A percentile compares a stretch with the other conserved stretches of the same genome.
These are phyloP conservation scores for Cyclostephanos invisitatus DNA, from an alignment of 108 stramenopile genomes.

Conservation along the genomic window DNA sequence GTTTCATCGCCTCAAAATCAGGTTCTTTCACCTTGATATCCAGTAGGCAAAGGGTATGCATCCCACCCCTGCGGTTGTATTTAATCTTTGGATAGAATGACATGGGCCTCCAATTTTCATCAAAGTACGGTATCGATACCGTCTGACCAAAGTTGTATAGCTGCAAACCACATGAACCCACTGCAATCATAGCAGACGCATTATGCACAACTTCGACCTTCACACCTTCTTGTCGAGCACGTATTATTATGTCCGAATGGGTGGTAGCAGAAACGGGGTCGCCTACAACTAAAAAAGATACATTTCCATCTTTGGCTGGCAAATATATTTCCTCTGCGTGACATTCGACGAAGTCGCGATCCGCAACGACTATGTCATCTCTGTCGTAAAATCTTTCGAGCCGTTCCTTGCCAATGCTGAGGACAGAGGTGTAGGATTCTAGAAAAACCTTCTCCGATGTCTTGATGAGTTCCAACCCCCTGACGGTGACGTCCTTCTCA, in stretches of 20 bases:
- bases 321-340: slow-evolving; percentile 93
- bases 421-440: slow-evolving; percentile 97
- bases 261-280: slow-evolving; percentile 99
- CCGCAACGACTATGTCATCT: slow-evolving; percentile 84
- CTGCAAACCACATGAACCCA: slow-evolving; percentile 95
- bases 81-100: slow-evolving; percentile 95
- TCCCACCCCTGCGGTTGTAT: slow-evolving; percentile 94
- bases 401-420: slow-evolving; percentile 82
- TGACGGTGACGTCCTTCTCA: slow-evolving; percentile 97
- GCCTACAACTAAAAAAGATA: slow-evolving; percentile 97
- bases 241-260: slow-evolving; percentile 94
- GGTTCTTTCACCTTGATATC: slow-evolving; percentile 99
- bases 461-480: slow-evolving; percentile 95
- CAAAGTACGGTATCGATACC: slow-evolving; percentile 97
- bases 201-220: slow-evolving; percentile 96
- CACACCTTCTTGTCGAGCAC: slow-evolving; percentile 76
- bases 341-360: slow-evolving; percentile 93
- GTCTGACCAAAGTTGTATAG: slow-evolving; percentile 99
- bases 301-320: slow-evolving; percentile 74
- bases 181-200: slow-evolving; percentile 98
- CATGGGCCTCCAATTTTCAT: slow-evolving; percentile 94
- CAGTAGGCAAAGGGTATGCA: slow-evolving; percentile 98
- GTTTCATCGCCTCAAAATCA: slow-evolving; percentile 95
- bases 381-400: slow-evolving; percentile 92
- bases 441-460: slow-evolving; percentile 83